phyloP scores from a whole-genome alignment of 805 yeast species.

The Danielozyma ontarioensis region DNA sequence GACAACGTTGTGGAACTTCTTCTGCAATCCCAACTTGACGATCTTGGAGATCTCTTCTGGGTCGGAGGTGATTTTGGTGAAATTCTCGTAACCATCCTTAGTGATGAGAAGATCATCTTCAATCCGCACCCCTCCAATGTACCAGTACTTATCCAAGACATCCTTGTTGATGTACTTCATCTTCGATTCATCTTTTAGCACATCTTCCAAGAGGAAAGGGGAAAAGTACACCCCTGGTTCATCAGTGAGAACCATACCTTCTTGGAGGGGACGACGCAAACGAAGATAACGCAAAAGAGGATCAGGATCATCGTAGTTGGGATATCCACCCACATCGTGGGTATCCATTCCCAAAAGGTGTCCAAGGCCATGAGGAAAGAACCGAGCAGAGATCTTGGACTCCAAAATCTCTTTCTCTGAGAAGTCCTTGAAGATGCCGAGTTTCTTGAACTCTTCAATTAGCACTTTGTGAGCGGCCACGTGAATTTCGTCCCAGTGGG shows the following conservation, averaged over 20 bases:
- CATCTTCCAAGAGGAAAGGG: slow-evolving; percentile 68
- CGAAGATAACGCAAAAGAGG: slow-evolving; percentile 74
- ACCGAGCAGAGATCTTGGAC: slow-evolving; percentile 67
- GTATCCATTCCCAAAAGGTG: slow-evolving; percentile 93
- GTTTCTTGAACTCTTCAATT: slow-evolving; percentile 59
- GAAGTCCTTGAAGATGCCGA: slow-evolving; percentile 70
- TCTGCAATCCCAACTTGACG: slow-evolving; percentile 63
- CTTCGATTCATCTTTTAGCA: slow-evolving; percentile 44
- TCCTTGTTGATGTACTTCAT: slow-evolving; percentile 56
- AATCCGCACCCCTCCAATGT: slow-evolving; percentile 95
- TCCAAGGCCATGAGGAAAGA: slow-evolving; percentile 95
- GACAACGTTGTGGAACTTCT: slow-evolving; percentile 60
- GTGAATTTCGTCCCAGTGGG: slow-evolving; percentile 80
- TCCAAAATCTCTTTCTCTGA: slow-evolving; percentile 62
- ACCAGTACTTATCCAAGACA: slow-evolving; percentile 71
- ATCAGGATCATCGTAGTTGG: slow-evolving; percentile 82
- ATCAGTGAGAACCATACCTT: slow-evolving; percentile 84
- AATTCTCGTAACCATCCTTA: slow-evolving; percentile 67
- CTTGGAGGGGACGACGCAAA: slow-evolving; percentile 64
- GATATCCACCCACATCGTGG: slow-evolving; percentile 89
- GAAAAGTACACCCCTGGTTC: slow-evolving; percentile 96
- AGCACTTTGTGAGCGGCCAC: slow-evolving; percentile 72
- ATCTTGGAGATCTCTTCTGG: slow-evolving; percentile 77
- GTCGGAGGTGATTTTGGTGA: slow-evolving; percentile 81
- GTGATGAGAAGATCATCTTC: slow-evolving; percentile 90